Evolutionary conservation across 2,329 filamentous ascomycete species (phyloP).

Genomic region (Cladosporium sp.): DNA sequence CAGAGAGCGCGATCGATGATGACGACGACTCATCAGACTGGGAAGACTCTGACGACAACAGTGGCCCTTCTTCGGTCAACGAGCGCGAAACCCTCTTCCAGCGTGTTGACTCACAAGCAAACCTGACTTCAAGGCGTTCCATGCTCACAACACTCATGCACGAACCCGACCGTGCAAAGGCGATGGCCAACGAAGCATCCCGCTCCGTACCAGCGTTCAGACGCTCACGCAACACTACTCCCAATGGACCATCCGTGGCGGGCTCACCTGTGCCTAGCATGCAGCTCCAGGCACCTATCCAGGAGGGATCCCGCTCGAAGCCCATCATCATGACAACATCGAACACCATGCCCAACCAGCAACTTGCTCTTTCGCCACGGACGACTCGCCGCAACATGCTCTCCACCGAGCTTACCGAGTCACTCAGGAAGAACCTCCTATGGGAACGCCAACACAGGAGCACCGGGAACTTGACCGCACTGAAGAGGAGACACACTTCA

Average conservation of each 20-base stretch:
- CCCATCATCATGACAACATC: constrained; percentile 75
- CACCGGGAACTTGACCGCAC: constrained; percentile 80
- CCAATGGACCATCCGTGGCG: constrained; percentile 66
- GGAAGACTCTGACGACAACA: constrained; percentile 71
- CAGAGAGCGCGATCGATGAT: constrained; percentile 77
- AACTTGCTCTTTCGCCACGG: constrained; percentile 74
- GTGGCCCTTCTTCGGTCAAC: constrained; percentile 73
- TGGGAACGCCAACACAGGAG: constrained; percentile 97
- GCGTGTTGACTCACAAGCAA: constrained; percentile 83
- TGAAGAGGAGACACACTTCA: constrained; percentile 87
- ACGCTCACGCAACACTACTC: constrained; percentile 66
- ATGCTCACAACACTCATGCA: constrained; percentile 88
- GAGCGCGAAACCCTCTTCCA: constrained; percentile 76
- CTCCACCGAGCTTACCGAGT: constrained; percentile 89
- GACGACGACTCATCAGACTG: constrained; percentile 51
- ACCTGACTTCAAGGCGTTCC: constrained; percentile 82
- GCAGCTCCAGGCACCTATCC: constrained; percentile 28
- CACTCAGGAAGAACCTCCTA: constrained; percentile 83
- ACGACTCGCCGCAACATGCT: constrained; percentile 96
- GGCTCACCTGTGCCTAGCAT: constrained; percentile 51
- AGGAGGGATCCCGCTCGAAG: constrained; percentile 66
- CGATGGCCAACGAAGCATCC: constrained; percentile 67
- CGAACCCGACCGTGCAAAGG: constrained; percentile 71
- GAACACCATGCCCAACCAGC: constrained; percentile 55
- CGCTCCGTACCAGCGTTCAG: constrained; percentile 57